Evolutionary conservation across 768 basidiomycete species (phyloP), one percentile per base, ranked within the genome.

Genomic region (Trametes gibbosa): DNA sequence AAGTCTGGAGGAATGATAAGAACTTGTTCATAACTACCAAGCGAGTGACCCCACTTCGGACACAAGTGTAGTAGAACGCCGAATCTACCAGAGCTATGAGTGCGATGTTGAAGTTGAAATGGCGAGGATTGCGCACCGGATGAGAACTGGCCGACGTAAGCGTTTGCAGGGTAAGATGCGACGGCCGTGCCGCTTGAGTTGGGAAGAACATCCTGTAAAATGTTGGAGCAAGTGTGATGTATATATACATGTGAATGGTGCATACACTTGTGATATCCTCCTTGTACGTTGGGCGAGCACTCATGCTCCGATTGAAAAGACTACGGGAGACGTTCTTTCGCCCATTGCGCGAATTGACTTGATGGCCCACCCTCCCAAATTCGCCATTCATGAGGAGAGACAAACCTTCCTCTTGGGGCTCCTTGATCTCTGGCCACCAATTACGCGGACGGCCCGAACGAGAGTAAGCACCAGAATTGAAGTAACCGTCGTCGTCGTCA

Each of bases 11-110:
- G 42, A 7, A 49, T 8, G 46, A 39, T 34, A 51, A 50, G 48
- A 50, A 21, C 49, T 60, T 27, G 32, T 43, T 34, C 32, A 24
- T 1, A 10, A 10, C n/a, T n/a, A 35, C 1, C 16, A 21, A 40
- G 40, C 56, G 34, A 39, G 54, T 14, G 27, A 50, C 69, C n/a
- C 53, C 57, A 89, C 89, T 90, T 81, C 90, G 87, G 45, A 84
- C 85, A 65, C 95, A 96, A 3, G 95, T 94, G 71, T 97, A 98
- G 70, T 91, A 98, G 71, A 97, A 95, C 0, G 89, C 86, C 0
- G 92, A 89, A 68, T 94, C 92, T 90, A 47, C 52, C 24, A 5
- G 51, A 8, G 43, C 23, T 0, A n/a, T n/a, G 10, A 42, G 27
- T 16, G 14, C 43, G 29, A 10, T 12, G 16, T 2, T 35, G 2